A percentile compares a stretch with the other conserved stretches of the same genome.
These are phyloP conservation scores for Crithidia brevicula DNA, from an alignment of 208 protist genomes.

Conservation along the genomic window DNA sequence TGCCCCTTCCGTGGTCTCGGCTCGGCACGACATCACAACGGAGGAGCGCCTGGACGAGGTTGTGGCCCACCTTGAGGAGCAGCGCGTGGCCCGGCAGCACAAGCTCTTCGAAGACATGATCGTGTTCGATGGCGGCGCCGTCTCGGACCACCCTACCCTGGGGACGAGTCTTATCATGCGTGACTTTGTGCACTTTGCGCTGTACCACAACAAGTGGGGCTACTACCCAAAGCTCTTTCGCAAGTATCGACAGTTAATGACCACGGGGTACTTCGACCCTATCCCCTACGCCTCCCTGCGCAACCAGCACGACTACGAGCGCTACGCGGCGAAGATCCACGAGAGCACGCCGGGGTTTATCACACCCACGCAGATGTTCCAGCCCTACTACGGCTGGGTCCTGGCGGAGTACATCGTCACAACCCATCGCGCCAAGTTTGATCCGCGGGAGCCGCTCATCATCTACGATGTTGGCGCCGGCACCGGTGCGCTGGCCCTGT, in stretches of 20 bases:
- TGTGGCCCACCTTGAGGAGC: slow-evolving; percentile 54
- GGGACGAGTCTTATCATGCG: slow-evolving; percentile 78
- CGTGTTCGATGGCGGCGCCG: slow-evolving; percentile 85
- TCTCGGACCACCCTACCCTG: slow-evolving; percentile 71
- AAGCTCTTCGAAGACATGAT: slow-evolving; percentile 83
- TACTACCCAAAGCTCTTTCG: slow-evolving; percentile 90
- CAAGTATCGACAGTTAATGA: slow-evolving; percentile 89
- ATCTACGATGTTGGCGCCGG: slow-evolving; percentile 91
- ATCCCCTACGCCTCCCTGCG: slow-evolving; percentile 80
- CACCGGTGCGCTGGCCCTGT: slow-evolving; percentile 77
- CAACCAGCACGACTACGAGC: slow-evolving; percentile 86
- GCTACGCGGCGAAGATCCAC: slow-evolving; percentile 72
- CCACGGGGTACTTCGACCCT: slow-evolving; percentile 86
- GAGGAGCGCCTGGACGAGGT: slow-evolving; percentile 54
- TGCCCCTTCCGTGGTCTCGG: slow-evolving; percentile 57
- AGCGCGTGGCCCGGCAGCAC: slow-evolving; percentile 66
- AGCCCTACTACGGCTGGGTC: slow-evolving; percentile 89
- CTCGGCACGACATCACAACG: slow-evolving; percentile 50
- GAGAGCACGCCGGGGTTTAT: slow-evolving; percentile 77
- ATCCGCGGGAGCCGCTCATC: slow-evolving; percentile 83
- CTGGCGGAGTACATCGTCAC: slow-evolving; percentile 87
- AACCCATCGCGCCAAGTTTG: slow-evolving; percentile 80
- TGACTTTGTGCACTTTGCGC: slow-evolving; percentile 87
- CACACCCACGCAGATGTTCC: slow-evolving; percentile 86
- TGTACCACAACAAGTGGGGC: slow-evolving; percentile 88